phyloP scores from a whole-genome alignment of 2,329 filamentous ascomycete genomes.

The Colletotrichum brevisporum region DNA sequence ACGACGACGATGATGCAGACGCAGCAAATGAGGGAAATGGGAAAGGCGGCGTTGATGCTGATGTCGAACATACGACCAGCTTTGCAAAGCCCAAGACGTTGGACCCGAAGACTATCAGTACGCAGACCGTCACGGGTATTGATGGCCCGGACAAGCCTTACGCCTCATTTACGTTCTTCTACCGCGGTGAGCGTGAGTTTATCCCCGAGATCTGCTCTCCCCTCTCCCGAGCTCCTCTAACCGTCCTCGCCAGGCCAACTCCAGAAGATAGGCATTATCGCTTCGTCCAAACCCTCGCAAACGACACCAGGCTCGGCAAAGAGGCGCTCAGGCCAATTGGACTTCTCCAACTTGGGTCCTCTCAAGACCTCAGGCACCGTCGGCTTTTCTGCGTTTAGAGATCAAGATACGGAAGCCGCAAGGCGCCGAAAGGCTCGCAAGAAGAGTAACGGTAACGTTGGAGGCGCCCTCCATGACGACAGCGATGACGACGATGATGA shows the following conservation, averaged over 20 bases:
- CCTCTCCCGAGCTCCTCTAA: background rate
- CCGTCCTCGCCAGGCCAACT: slow-evolving; percentile 78
- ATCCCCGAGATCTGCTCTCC: slow-evolving; percentile 4
- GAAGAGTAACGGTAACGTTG: slow-evolving; percentile 72
- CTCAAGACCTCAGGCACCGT: slow-evolving; percentile 90
- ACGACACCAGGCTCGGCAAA: slow-evolving; percentile 75
- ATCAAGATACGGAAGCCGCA: slow-evolving; percentile 70
- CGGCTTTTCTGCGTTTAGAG: slow-evolving; percentile 90
- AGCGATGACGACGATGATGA: slow-evolving; percentile 82
- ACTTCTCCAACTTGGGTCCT: slow-evolving; percentile 88
- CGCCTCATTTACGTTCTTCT: slow-evolving; percentile 97
- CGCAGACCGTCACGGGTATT: slow-evolving; percentile 98
- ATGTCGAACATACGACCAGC: slow-evolving; percentile 96
- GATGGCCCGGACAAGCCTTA: slow-evolving; percentile 97
- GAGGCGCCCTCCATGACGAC: slow-evolving; percentile 73
- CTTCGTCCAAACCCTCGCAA: slow-evolving; percentile 75
- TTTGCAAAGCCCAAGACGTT: slow-evolving; percentile 97
- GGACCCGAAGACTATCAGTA: slow-evolving; percentile 97
- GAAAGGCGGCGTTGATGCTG: slow-evolving; percentile 77
- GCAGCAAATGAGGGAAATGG: slow-evolving; percentile 65
- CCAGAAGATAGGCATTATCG: slow-evolving; percentile 93
- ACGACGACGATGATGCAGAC: slow-evolving; percentile 84
- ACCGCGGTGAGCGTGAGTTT: slow-evolving; percentile 90
- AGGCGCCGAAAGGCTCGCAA: slow-evolving; percentile 73
- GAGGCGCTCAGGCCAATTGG: slow-evolving; percentile 84